Evolutionary conservation across 2,329 filamentous ascomycete species (phyloP).

Genomic region (Botrytis medusae): DNA sequence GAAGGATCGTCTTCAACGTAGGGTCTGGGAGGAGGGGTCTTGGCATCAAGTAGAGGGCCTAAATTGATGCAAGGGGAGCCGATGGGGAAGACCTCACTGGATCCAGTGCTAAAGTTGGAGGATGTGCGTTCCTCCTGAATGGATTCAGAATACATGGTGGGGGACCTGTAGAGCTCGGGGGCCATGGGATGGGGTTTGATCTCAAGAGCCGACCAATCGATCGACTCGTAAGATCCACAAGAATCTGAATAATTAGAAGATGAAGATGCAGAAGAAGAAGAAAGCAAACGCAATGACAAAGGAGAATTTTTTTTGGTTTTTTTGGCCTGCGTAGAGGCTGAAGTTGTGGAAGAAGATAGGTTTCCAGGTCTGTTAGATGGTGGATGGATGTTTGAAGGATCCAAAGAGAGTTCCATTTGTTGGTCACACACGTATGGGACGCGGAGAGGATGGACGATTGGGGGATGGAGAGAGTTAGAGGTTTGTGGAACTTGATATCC

Average conservation of each 20-base stretch:
- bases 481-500: conserved; percentile 19
- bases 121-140: neutral
- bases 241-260: conserved; percentile 5
- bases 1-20: neutral
- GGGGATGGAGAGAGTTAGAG: neutral
- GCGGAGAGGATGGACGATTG: neutral
- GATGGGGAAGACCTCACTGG: neutral
- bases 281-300: conserved; percentile 4
- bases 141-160: conserved; percentile 11
- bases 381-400: neutral
- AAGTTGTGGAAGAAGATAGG: conserved; percentile 5
- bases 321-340: conserved; percentile 7
- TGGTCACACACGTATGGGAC: neutral
- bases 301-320: neutral
- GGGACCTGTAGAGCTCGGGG: neutral
- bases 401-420: conserved; percentile 8
- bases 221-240: conserved; percentile 5
- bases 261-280: conserved; percentile 2
- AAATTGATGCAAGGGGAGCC: neutral
- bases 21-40: neutral
- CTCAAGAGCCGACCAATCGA: conserved; percentile 18
- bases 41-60: conserved; percentile 1
- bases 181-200: neutral
- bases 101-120: neutral
- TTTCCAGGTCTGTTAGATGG: conserved; percentile 5